Base-by-base conservation (phyloP, 495 filamentous ascomycete species). In the Aspergillus ostianus region DNA sequence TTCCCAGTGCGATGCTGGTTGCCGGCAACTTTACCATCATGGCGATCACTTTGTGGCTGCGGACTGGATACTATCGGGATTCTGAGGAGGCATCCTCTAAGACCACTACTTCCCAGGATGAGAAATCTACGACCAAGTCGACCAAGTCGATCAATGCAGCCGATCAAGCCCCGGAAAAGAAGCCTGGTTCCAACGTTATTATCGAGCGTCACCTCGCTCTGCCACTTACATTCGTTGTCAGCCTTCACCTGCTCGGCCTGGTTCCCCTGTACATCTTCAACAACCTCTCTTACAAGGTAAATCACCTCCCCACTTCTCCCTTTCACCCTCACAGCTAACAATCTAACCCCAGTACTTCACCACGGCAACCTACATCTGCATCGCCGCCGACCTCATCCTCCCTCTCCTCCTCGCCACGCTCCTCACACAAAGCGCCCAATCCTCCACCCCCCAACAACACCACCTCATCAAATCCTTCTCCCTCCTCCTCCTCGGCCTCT, bases 11-110 rank as follows among this genome's bases (percentile, higher is more conserved):
- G 7, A 98, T 98, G 95, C 74, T 97, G 27, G 83, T 98, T 57
- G 95, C 95, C 8, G 88, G 82, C 21, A 97, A 93, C 69, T 98
- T 98, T 62, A 96, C 90, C 19, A 93, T 98, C 76, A 95, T 91
- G 80, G 90, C 93, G 8, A 94, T 98, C 63, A 86, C 87, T 6
- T 75, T 97, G 29, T 98, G 94, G 94, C 80, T 97, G 51, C 85
- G 90, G 69, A 94, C 89, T 58, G 94, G 93, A 0, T 79, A 74
- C 55, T 65, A 59, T 75, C 81, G 65, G 45, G 60, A 70, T 59
- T 45, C 55, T 7, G 61, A 58, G 19, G 23, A 61, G 20, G 47
- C 36, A 13, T 55, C 62, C 10, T 36, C 46, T 21, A 20, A 29
- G 21, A 18, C 64, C 3, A 29, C 46, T 60, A n/a, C 2, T 51